Conservation (phyloP, 2,329 filamentous ascomycete genomes). For the Didymella pomorum region DNA sequence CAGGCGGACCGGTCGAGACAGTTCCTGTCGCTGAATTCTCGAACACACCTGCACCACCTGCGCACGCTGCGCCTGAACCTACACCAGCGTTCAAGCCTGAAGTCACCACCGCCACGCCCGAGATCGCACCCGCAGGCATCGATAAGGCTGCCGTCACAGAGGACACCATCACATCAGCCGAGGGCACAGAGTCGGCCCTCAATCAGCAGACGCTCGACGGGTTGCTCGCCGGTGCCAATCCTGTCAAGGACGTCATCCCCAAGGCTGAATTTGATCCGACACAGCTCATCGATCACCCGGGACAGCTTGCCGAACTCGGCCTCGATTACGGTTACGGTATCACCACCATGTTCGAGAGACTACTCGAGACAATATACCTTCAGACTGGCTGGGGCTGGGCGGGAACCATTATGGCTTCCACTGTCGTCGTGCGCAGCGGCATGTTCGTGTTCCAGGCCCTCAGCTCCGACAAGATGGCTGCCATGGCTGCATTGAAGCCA, state of each 20-base stretch:
- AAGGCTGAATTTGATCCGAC: constrained; percentile 51
- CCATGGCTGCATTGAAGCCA: constrained; percentile 68
- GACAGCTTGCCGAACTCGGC: constrained; percentile 82
- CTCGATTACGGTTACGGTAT: constrained; percentile 88
- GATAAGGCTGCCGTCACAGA: constrained; percentile 41
- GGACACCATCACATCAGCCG: constrained; percentile 22
- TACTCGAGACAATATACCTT: constrained; percentile 84
- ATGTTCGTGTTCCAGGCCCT: constrained; percentile 69
- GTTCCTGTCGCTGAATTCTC: constrained; percentile 35
- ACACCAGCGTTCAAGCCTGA: constrained; percentile 27
- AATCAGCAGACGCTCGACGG: constrained; percentile 33
- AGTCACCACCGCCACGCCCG: constrained; percentile 44
- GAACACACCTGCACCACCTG: constrained; percentile 22
- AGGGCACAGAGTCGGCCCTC: constrained; percentile 17
- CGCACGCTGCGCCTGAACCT: constrained; percentile 12
- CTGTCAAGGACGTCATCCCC: constrained; percentile 26
- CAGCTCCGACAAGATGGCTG: constrained; percentile 69
- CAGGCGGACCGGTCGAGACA: constrained; percentile 30
- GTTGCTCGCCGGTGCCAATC: constrained; percentile 25
- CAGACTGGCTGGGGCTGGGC: constrained; percentile 82
- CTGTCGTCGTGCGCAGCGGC: constrained; percentile 68
- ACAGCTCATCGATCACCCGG: constrained; percentile 75
- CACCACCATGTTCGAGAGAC: constrained; percentile 75
- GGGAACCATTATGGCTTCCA: constrained; percentile 72
- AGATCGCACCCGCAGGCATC: constrained; percentile 49